A percentile compares a stretch with the other conserved stretches of the same genome.
Conservation (phyloP, 352 stramenopile genomes). For the Globisporangium radiosum region DNA sequence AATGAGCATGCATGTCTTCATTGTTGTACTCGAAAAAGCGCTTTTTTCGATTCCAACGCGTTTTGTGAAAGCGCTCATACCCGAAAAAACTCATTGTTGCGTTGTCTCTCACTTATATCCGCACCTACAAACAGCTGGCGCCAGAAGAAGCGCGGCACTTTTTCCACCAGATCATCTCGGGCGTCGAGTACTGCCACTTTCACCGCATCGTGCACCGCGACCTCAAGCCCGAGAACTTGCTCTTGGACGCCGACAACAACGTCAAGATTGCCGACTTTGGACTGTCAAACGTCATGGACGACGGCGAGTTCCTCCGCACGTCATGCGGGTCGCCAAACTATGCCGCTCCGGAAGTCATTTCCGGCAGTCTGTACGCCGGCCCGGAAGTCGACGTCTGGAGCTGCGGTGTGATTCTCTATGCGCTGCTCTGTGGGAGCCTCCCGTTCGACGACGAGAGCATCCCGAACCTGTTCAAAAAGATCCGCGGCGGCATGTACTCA, state of each 20-base stretch:
- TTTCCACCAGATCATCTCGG: slow-evolving; percentile 98
- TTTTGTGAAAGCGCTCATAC: no score
- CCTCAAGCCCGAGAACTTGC: slow-evolving; percentile 97
- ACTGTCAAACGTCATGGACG: slow-evolving; percentile 97
- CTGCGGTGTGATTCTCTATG: slow-evolving; percentile 99
- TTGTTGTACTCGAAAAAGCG: no score
- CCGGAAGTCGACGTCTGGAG: slow-evolving; percentile 99
- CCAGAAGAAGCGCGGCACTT: slow-evolving; percentile 98
- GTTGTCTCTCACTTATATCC: slow-evolving; percentile 9
- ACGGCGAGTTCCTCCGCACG: slow-evolving; percentile 98
- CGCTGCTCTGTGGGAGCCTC: slow-evolving; percentile 96
- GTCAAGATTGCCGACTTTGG: slow-evolving; percentile 99
- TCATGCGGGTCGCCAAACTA: slow-evolving; percentile 98
- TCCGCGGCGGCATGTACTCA: slow-evolving; percentile 96
- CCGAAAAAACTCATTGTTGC: not conserved
- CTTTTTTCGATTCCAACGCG: no score
- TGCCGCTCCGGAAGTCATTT: slow-evolving; percentile 99
- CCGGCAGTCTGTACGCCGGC: slow-evolving; percentile 95
- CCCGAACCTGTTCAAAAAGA: slow-evolving; percentile 99
- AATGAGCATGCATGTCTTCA: no score
- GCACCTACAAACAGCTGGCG: slow-evolving; percentile 52
- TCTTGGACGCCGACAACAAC: slow-evolving; percentile 98
- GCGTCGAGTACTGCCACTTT: slow-evolving; percentile 99
- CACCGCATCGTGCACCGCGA: slow-evolving; percentile 99
- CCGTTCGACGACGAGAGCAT: slow-evolving; percentile 99